Evolutionary conservation across 2,329 filamentous ascomycete genomes (phyloP), one percentile per base, ranked within the genome.

Genomic region (Zymoseptoria ardabiliae): DNA sequence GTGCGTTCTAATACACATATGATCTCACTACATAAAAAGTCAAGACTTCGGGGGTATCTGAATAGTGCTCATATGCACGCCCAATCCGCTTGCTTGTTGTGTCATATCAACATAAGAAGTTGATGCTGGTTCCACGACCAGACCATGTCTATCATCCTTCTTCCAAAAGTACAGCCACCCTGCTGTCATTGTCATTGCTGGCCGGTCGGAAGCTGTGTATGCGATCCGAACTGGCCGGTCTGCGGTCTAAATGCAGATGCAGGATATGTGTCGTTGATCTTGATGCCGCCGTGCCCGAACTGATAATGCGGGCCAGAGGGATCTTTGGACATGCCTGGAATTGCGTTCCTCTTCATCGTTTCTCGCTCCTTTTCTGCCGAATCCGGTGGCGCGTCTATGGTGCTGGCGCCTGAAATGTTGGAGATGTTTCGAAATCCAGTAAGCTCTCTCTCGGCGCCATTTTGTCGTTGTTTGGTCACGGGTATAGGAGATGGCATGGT

Each of bases 341-440:
- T 58, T 9, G 58, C 57, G 20, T 60, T 59, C 52, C 58, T 53
- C 10, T 28, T 53, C 28, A 41, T 58, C 20, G 49, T 22, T 49
- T 62, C 59, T 55, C 58, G 53, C 17, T 63, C 58, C 56, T 64
- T 66, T 52, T 68, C 66, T 11, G 62, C 62, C 10, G 65, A 66
- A n/a, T 63, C 64, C 10, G 65, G 65, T 2, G 63, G 63, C 20
- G 70, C 70, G 50, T 72, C 70, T 50, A 72, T 70, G 2, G 70
- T 72, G 60, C 69, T 72, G 1, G 73, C 75, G 21, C 73, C 76
- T 5, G 74, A 72, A 6, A 67, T 70, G 60, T 77, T 71, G 1
- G 67, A 71, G 35, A 72, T 74, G 56, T 68, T 65, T 11, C 75
- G 73, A 53, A 74, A 76, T 1, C 64, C 67, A 51, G 61, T 62